These are phyloP conservation scores for Begonia masoniana DNA, from an alignment of 306 rosid species.

Conservation along the genomic window DNA sequence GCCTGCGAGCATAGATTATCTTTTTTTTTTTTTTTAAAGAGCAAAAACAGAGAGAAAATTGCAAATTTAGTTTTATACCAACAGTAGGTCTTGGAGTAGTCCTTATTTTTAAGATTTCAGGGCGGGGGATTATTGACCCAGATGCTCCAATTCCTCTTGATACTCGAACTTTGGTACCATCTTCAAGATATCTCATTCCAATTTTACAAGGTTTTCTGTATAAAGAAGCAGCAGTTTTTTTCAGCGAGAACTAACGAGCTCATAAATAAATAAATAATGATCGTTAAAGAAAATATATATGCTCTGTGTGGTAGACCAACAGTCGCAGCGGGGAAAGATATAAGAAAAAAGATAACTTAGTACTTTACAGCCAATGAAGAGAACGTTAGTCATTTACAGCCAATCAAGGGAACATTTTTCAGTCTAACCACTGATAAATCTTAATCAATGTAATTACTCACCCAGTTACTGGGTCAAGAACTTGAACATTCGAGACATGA, in stretches of 20 bases:
- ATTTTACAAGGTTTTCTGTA: slow-evolving; percentile 83
- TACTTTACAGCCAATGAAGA: too few species aligned
- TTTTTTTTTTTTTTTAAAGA: too few species aligned
- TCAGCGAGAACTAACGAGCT: too few species aligned
- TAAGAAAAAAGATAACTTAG: too few species aligned
- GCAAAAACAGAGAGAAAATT: not conserved
- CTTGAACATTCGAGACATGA: slow-evolving; percentile 84
- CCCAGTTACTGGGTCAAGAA: slow-evolving; percentile 78
- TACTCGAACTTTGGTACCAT: slow-evolving; percentile 83
- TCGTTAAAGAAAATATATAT: too few species aligned
- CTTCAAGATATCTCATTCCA: slow-evolving; percentile 78
- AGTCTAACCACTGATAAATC: too few species aligned
- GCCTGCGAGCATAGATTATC: too few species aligned
- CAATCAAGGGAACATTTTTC: too few species aligned
- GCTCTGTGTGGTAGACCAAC: too few species aligned
- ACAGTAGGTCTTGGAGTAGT: slow-evolving; percentile 71
- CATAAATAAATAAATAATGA: too few species aligned
- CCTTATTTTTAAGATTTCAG: slow-evolving; percentile 83
- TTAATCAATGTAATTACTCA: slow-evolving; percentile 11
- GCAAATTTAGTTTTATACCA: slow-evolving; percentile 30
- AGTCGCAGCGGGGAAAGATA: too few species aligned
- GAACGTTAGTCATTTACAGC: too few species aligned
- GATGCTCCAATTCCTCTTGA: slow-evolving; percentile 78
- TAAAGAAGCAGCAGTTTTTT: not conserved
- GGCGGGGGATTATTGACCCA: slow-evolving; percentile 77